Evolutionary conservation across 352 stramenopile species (phyloP).

Genomic region (Globisporangium emineosum): DNA sequence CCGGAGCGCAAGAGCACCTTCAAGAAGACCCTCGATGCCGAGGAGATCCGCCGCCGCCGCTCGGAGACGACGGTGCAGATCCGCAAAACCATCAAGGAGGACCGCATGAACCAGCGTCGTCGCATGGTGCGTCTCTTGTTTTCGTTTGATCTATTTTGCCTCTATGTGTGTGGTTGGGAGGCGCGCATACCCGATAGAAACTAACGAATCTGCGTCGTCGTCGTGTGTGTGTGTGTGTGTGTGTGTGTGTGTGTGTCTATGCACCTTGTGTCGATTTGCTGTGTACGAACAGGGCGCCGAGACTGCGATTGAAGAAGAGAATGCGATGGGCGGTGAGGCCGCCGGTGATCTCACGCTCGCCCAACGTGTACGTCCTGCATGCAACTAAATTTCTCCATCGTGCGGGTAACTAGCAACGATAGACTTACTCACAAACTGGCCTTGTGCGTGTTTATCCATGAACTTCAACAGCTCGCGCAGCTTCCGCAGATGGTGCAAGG

Average conservation of each 20-base stretch:
- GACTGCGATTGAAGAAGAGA: conserved; percentile 23
- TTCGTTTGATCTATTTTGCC: neutral
- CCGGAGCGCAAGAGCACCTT: conserved; percentile 82
- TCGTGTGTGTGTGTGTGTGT: too few species aligned
- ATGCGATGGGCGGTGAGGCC: conserved; percentile 29
- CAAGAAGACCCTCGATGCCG: conserved; percentile 87
- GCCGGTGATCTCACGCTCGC: conserved; percentile 48
- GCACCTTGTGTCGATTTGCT: neutral
- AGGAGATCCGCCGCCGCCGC: conserved; percentile 68
- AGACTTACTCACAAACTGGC: conserved; percentile 10
- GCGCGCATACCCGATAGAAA: neutral
- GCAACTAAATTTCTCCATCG: neutral
- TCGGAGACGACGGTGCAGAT: conserved; percentile 86
- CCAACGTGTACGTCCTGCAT: conserved; percentile 39
- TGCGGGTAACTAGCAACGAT: neutral
- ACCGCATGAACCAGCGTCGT: conserved; percentile 82
- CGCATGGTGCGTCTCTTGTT: conserved; percentile 53
- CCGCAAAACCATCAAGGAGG: conserved; percentile 83
- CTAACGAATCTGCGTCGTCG: conserved; percentile 5
- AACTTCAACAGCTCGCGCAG: conserved; percentile 83
- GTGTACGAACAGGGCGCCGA: conserved; percentile 16
- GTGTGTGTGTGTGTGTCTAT: conserved; percentile 2
- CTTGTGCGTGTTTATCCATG: neutral
- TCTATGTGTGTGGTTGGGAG: neutral
- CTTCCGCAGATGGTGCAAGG: conserved; percentile 93